Percentiles rank a stretch among this genome's conserved stretches.
Conservation (phyloP, 139 green algal genomes). For the Haematococcus lacustris region DNA sequence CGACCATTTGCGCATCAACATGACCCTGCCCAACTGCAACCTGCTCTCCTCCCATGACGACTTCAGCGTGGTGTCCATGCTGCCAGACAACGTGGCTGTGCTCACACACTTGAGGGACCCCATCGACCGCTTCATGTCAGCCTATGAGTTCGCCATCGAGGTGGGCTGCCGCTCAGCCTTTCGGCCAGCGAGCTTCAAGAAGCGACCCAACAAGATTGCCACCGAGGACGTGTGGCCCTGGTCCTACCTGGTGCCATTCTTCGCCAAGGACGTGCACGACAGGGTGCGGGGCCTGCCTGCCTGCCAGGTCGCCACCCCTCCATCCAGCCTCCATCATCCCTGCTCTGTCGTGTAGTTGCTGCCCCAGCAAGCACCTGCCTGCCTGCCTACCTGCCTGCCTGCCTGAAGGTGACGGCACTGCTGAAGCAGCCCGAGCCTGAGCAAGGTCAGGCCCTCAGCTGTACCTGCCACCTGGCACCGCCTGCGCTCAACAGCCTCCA, state of each 20-base stretch:
- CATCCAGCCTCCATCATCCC: no score
- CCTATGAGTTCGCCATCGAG: conserved; percentile 82
- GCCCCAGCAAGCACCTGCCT: no score
- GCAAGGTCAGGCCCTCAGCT: no score
- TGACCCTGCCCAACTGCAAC: conserved; percentile 49
- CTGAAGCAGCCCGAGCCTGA: background rate
- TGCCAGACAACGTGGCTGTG: conserved; percentile 39
- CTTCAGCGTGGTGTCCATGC: conserved; percentile 62
- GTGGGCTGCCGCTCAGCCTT: conserved; percentile 3
- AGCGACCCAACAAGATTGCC: conserved; percentile 33
- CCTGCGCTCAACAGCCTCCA: no score
- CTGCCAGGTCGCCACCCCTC: no score
- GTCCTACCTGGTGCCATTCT: conserved; percentile 71
- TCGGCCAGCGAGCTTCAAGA: conserved; percentile 12
- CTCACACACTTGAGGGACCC: conserved; percentile 71
- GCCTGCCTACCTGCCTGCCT: no score
- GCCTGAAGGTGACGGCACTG: no score
- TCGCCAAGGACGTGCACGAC: conserved; percentile 51
- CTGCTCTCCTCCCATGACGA: conserved; percentile 85
- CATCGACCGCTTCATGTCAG: conserved; percentile 68
- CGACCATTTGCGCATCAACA: conserved; percentile 71
- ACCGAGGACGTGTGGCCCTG: conserved; percentile 90
- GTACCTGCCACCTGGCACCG: no score
- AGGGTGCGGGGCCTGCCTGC: no score
- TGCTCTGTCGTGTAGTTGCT: no score